A percentile compares a stretch with the other conserved stretches of the same genome.
Evolutionary conservation across 192 early-diverging fungal species (phyloP).

Genomic region (Mortierella alpina): DNA sequence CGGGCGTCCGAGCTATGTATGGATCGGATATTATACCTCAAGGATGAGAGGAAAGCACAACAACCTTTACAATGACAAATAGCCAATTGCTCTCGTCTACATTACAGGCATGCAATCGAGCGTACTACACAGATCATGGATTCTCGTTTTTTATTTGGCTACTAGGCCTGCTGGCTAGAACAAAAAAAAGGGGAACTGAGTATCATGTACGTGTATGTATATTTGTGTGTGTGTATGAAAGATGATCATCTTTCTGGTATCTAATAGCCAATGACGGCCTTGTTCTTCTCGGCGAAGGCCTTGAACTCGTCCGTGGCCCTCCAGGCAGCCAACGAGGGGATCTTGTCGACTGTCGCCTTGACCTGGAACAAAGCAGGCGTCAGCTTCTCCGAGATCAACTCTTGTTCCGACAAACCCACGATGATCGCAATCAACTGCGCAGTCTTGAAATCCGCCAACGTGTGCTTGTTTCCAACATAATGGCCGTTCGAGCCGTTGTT

Average conservation of each 20-base stretch:
- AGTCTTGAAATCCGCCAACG: constrained; percentile 55
- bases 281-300: constrained; percentile 10
- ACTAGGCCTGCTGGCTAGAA: too few species aligned
- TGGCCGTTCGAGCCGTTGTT: constrained; percentile 67
- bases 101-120: too few species aligned
- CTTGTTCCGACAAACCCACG: constrained; percentile 1
- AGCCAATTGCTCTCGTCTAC: too few species aligned
- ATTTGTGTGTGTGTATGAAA: not conserved
- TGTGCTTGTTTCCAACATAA: constrained; percentile 59
- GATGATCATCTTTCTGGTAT: not conserved
- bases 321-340: constrained; percentile 7
- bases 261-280: constrained; percentile 7
- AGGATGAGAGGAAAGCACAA: too few species aligned
- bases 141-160: too few species aligned
- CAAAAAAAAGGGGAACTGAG: too few species aligned
- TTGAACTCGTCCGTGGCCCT: constrained; percentile 18
- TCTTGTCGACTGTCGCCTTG: not conserved
- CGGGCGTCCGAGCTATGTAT: too few species aligned
- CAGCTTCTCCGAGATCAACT: constrained; percentile 13
- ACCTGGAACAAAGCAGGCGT: constrained; percentile 32
- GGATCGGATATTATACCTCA: too few species aligned
- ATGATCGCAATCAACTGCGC: not conserved
- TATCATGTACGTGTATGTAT: not conserved
- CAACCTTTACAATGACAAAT: too few species aligned
- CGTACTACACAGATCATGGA: too few species aligned